Evolutionary conservation across 345 rosid species (phyloP).

Genomic region (Arabidopsis arenosa): DNA sequence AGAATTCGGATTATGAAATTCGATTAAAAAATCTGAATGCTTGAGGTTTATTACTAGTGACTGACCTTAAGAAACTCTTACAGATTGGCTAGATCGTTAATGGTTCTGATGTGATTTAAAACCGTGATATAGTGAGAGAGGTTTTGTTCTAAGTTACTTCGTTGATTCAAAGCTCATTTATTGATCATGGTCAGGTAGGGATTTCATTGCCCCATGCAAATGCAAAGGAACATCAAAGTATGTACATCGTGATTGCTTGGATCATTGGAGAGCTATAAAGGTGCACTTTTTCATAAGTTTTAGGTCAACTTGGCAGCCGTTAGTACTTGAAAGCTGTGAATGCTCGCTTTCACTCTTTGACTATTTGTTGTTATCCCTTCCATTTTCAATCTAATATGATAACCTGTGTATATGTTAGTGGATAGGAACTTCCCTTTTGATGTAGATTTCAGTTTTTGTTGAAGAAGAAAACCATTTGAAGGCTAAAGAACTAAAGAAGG

Average conservation of each 20-base stretch:
- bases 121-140: neutral
- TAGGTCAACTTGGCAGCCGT: constrained; percentile 14
- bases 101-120: constrained; percentile 17
- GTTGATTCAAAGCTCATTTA: constrained; percentile 21
- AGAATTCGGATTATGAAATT: neutral
- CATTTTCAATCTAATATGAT: neutral
- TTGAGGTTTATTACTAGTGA: neutral
- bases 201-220: constrained; percentile 98
- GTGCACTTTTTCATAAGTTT: constrained; percentile 42
- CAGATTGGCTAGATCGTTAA: constrained; percentile 4
- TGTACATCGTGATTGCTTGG: constrained; percentile 97
- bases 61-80: neutral
- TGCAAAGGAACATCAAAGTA: constrained; percentile 98
- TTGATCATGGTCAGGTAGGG: constrained; percentile 73
- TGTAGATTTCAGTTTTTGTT: neutral
- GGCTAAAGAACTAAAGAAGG: neutral
- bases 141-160: constrained; percentile 13
- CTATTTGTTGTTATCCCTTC: neutral
- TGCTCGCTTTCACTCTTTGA: neutral
- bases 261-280: constrained; percentile 98
- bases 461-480: neutral
- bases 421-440: neutral
- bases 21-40: neutral
- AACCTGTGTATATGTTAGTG: neutral
- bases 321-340: constrained; percentile 13